Conservation (phyloP, 257 asterid genomes). For the Plectranthus barbatus region DNA sequence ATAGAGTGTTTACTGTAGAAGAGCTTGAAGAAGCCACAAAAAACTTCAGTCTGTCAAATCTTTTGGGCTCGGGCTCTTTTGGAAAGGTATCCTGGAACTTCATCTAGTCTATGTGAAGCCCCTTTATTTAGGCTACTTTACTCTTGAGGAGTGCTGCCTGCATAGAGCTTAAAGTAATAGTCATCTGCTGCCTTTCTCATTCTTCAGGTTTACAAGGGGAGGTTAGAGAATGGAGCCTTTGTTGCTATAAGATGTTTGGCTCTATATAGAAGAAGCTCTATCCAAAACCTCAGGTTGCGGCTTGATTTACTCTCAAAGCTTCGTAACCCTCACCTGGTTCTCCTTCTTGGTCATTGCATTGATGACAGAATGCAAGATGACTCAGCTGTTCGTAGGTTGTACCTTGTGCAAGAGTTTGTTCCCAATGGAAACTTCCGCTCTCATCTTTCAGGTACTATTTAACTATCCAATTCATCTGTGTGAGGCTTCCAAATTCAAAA, state of each 20-base stretch:
- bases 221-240: constrained; percentile 51
- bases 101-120: constrained; percentile 5
- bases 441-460: constrained; percentile 76
- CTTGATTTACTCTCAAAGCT: constrained; percentile 85
- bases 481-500: background rate
- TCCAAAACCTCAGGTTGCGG: constrained; percentile 58
- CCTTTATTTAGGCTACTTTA: background rate
- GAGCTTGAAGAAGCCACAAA: constrained; percentile 73
- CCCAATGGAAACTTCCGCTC: constrained; percentile 66
- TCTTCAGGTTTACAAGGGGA: constrained; percentile 79
- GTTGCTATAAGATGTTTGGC: constrained; percentile 56
- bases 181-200: background rate
- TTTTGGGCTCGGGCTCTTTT: constrained; percentile 71
- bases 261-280: constrained; percentile 47
- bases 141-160: background rate
- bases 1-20: constrained; percentile 53
- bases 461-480: background rate
- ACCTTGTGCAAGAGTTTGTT: constrained; percentile 76
- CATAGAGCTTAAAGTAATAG: background rate
- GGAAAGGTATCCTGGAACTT: constrained; percentile 60
- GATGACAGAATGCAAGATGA: constrained; percentile 66
- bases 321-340: constrained; percentile 78
- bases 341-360: constrained; percentile 74
- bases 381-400: constrained; percentile 48
- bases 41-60: constrained; percentile 51